phyloP scores from a whole-genome alignment of 192 early-diverging fungal species.

The Linnemannia schmuckeri region DNA sequence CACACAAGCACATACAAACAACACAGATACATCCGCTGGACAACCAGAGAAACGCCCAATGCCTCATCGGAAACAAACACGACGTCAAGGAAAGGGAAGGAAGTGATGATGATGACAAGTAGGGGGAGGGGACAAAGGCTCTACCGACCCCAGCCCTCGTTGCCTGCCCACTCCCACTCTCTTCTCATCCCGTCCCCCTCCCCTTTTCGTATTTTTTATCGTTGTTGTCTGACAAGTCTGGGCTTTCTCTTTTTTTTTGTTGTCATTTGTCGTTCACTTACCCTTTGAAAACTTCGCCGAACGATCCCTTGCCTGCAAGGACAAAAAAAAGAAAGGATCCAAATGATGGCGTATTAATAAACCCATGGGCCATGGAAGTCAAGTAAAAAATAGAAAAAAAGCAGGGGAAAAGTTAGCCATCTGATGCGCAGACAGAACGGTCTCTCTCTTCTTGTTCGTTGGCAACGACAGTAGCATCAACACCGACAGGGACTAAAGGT shows the following conservation, averaged over 20 bases:
- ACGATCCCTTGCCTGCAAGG: constrained; percentile 76
- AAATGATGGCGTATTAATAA: background rate
- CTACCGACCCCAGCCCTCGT: background rate
- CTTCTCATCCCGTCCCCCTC: no score
- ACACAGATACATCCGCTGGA: background rate
- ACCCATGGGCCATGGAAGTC: background rate
- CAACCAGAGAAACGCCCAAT: background rate
- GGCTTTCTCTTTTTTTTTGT: background rate
- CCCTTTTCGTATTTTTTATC: background rate
- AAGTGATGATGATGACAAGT: background rate
- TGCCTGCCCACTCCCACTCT: no score
- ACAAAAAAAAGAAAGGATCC: background rate
- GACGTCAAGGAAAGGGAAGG: constrained; percentile 1
- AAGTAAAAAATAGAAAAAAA: background rate
- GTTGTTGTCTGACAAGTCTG: background rate
- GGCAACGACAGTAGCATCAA: background rate
- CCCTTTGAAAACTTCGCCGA: constrained; percentile 90
- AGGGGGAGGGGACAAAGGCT: background rate
- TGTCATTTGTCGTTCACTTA: constrained; percentile 49
- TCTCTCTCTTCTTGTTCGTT: background rate
- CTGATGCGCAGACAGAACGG: background rate
- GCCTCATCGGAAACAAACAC: background rate
- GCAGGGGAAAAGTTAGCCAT: background rate
- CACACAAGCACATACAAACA: background rate
- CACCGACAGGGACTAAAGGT: background rate